Evolutionary conservation across 2,329 filamentous ascomycete genomes (phyloP).

Genomic region (Talaromyces sp.): DNA sequence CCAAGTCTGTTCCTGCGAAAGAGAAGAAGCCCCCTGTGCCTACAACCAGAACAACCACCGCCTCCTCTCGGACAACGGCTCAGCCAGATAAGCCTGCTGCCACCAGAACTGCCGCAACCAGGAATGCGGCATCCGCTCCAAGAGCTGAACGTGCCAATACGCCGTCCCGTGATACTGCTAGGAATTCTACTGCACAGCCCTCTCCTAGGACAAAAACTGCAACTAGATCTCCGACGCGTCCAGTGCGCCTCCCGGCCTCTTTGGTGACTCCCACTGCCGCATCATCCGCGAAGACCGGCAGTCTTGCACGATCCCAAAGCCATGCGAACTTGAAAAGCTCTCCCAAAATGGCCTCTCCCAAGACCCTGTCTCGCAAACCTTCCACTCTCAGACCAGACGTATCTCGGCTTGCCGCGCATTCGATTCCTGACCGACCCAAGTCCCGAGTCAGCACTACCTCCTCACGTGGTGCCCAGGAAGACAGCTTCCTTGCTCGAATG

Average conservation of each 20-base stretch:
- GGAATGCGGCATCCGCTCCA: slow-evolving; percentile 3
- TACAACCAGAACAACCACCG: slow-evolving; percentile 18
- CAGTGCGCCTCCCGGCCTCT: slow-evolving; percentile 36
- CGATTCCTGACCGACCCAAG: slow-evolving; percentile 30
- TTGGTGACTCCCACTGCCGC: slow-evolving; percentile 36
- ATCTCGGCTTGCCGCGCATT: slow-evolving; percentile 23
- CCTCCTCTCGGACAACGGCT: slow-evolving; percentile 14
- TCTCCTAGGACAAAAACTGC: slow-evolving; percentile 22
- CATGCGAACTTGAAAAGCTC: slow-evolving; percentile 16
- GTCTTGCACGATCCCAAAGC: slow-evolving; percentile 19
- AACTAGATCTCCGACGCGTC: slow-evolving; percentile 33
- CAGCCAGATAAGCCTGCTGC: slow-evolving; percentile 22
- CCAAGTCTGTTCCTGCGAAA: slow-evolving; percentile 17
- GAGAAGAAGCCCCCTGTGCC: slow-evolving; percentile 17
- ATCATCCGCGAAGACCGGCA: slow-evolving; percentile 30
- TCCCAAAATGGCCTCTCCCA: slow-evolving; percentile 12
- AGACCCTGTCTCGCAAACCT: slow-evolving; percentile 30
- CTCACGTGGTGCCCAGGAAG: slow-evolving; percentile 35
- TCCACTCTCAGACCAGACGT: slow-evolving; percentile 26
- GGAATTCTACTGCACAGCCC: slow-evolving; percentile 17
- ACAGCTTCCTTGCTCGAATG: slow-evolving; percentile 46
- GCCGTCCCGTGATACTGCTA: slow-evolving; percentile 23
- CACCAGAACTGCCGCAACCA: slow-evolving; percentile 19
- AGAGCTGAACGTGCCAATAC: slow-evolving; percentile 22
- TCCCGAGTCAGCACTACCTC: slow-evolving; percentile 36